Evolutionary conservation across 148 eudicot genomes (phyloP).

Genomic region (Suaeda aralocaspica): DNA sequence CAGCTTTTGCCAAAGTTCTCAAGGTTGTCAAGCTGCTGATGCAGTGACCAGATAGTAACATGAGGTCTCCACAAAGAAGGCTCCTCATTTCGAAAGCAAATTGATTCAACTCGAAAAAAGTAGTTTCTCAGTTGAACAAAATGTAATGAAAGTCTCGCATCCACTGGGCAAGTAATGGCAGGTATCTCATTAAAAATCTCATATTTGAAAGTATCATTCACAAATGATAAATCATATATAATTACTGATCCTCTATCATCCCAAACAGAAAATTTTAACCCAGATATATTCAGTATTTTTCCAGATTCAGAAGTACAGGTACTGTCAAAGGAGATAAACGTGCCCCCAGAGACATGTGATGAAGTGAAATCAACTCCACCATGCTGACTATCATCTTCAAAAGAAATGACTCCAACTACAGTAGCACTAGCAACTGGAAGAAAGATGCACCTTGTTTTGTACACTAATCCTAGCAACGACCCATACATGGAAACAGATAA

Average conservation of each 20-base stretch:
- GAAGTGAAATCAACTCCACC: slow-evolving; percentile 28
- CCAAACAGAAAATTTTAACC: slow-evolving; percentile 59
- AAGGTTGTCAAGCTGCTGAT: slow-evolving; percentile 30
- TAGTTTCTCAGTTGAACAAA: slow-evolving; percentile 46
- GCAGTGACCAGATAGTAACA: slow-evolving; percentile 64
- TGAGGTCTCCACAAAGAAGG: slow-evolving; percentile 74
- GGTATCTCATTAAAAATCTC: slow-evolving; percentile 48
- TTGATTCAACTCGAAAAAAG: slow-evolving; percentile 66
- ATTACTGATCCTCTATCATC: slow-evolving; percentile 57
- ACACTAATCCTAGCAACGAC: slow-evolving; percentile 56
- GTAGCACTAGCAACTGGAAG: slow-evolving; percentile 39
- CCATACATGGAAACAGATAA: slow-evolving; percentile 53
- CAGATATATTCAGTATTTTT: slow-evolving; percentile 29
- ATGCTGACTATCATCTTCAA: slow-evolving; percentile 39
- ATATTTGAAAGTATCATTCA: slow-evolving; percentile 42
- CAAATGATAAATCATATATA: slow-evolving; percentile 54
- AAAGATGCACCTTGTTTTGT: slow-evolving; percentile 56
- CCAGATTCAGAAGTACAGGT: slow-evolving; percentile 17
- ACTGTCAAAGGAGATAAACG: slow-evolving; percentile 49
- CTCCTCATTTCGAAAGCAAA: slow-evolving; percentile 50
- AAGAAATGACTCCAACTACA: slow-evolving; percentile 60
- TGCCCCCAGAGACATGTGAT: slow-evolving; percentile 55
- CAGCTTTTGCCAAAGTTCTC: slow-evolving; percentile 31
- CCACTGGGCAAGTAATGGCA: slow-evolving; percentile 41
- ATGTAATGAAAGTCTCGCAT: slow-evolving; percentile 35